Conservation (phyloP, 2,329 filamentous ascomycete species). For the Paracoccidioides brasiliensis region DNA sequence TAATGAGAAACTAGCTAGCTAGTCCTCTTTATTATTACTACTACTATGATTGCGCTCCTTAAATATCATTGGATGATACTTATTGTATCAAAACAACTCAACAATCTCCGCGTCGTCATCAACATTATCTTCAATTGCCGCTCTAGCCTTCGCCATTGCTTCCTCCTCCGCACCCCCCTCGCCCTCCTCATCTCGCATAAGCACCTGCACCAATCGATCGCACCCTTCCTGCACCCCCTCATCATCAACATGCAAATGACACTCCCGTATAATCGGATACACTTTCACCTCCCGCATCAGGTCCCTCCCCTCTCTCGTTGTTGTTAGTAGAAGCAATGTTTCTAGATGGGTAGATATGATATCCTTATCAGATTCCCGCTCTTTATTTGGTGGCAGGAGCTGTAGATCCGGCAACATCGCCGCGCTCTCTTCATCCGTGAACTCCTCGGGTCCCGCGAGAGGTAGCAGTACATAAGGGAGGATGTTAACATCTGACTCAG, state of each 20-base stretch:
- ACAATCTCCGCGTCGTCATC: conserved; percentile 35
- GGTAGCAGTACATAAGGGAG: conserved; percentile 82
- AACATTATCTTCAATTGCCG: conserved; percentile 25
- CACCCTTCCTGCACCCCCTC: conserved; percentile 73
- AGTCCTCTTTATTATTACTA: too few relatives aligned
- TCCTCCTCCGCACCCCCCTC: conserved; percentile 34
- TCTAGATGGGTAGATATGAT: conserved; percentile 84
- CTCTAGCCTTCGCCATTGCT: conserved; percentile 26
- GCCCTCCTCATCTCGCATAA: conserved; percentile 67
- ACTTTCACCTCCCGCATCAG: conserved; percentile 63
- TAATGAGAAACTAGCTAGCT: too few relatives aligned
- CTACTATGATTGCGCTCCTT: too few relatives aligned
- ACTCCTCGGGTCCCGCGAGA: conserved; percentile 78
- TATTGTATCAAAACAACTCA: conserved; percentile 29
- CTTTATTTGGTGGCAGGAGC: conserved; percentile 77
- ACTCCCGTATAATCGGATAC: conserved; percentile 80
- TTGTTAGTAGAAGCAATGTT: conserved; percentile 71
- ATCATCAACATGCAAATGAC: conserved; percentile 63
- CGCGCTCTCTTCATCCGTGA: conserved; percentile 70
- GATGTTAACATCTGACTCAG: conserved; percentile 61
- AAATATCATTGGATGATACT: too few relatives aligned
- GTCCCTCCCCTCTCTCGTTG: conserved; percentile 61
- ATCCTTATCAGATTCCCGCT: conserved; percentile 59
- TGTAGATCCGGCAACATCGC: conserved; percentile 85
- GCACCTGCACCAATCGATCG: conserved; percentile 76